Conservation (phyloP, 106 monocot species). For the Dioscorea dumetorum region DNA sequence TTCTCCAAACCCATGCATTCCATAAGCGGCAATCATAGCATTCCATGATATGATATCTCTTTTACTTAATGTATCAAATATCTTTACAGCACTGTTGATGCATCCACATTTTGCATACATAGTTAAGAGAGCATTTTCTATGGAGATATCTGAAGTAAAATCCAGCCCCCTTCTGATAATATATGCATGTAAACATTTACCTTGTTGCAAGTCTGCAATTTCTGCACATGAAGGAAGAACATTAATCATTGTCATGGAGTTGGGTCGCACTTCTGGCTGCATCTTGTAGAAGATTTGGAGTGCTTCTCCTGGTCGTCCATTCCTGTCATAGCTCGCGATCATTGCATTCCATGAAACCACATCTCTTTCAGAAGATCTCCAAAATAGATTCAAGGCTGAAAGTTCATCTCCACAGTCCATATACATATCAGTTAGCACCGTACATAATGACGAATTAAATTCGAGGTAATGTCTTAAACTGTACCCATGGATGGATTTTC, state of each 20-base stretch:
- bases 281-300: constrained; percentile 15
- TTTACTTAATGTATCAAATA: constrained; percentile 5
- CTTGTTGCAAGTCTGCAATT: constrained; percentile 15
- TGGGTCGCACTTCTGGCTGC: constrained; percentile 14
- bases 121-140: constrained; percentile 27
- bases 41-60: constrained; percentile 18
- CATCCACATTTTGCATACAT: constrained; percentile 35
- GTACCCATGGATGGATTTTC: constrained; percentile 23
- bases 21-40: constrained; percentile 27
- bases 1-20: constrained; percentile 10
- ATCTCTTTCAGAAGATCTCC: constrained; percentile 20
- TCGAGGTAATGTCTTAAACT: constrained; percentile 13
- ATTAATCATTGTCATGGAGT: constrained; percentile 12
- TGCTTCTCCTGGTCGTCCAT: constrained; percentile 13
- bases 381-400: constrained; percentile 9
- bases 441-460: constrained; percentile 16
- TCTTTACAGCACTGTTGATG: constrained; percentile 8
- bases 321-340: constrained; percentile 11
- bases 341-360: constrained; percentile 30
- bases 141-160: constrained; percentile 4
- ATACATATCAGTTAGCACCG: constrained; percentile 26
- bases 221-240: constrained; percentile 16
- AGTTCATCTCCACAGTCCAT: constrained; percentile 23
- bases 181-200: constrained; percentile 20
- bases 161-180: constrained; percentile 9